phyloP scores from a whole-genome alignment of 306 rosid species.

The Medicago arabica region DNA sequence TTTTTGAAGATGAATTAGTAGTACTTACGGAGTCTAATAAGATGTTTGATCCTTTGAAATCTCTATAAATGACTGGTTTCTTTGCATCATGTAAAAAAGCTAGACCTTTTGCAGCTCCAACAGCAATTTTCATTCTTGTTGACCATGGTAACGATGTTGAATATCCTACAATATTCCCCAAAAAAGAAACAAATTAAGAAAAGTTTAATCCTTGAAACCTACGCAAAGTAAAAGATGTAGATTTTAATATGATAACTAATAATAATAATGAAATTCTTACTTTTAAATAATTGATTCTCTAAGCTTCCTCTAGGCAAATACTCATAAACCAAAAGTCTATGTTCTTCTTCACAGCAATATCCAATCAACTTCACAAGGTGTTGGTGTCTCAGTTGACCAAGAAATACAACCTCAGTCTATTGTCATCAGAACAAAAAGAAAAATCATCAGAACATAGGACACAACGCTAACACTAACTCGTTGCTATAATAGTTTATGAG shows the following conservation, averaged over 20 bases:
- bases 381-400: constrained; percentile 84
- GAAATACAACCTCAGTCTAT: constrained; percentile 91
- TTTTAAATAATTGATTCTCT: constrained; percentile 90
- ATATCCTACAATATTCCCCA: constrained; percentile 56
- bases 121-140: constrained; percentile 92
- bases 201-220: not conserved
- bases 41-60: constrained; percentile 93
- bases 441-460: not conserved
- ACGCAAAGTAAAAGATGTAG: constrained; percentile 4
- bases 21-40: constrained; percentile 79
- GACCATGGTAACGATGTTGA: constrained; percentile 88
- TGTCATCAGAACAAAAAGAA: constrained; percentile 11
- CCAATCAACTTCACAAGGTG: constrained; percentile 93
- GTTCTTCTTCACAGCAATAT: constrained; percentile 95
- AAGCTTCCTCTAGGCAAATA: constrained; percentile 97
- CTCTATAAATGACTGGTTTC: constrained; percentile 89
- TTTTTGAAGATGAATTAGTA: constrained; percentile 1
- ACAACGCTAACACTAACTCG: not conserved
- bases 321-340: constrained; percentile 81
- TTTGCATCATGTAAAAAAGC: constrained; percentile 86
- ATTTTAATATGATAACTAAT: not conserved
- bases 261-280: constrained; percentile 48
- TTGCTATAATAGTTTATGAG: too few species aligned
- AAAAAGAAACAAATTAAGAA: not conserved
- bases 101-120: constrained; percentile 93